phyloP scores from a whole-genome alignment of 495 filamentous ascomycete species.

The Trypethelium eluteriae region DNA sequence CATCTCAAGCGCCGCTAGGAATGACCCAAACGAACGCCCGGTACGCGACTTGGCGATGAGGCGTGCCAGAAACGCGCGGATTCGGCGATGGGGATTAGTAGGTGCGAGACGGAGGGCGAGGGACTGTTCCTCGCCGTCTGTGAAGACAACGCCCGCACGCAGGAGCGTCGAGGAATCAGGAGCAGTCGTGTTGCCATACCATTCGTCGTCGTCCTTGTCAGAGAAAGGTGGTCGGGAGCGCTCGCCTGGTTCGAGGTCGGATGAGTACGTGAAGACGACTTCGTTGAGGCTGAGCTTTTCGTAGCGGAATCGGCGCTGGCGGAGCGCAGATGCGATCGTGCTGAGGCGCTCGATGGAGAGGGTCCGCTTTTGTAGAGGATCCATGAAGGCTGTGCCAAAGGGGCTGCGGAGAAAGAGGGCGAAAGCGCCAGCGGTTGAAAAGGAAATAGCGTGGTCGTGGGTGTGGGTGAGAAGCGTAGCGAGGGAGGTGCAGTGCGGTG shows the following conservation, averaged over 20 bases:
- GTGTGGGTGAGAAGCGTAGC: conserved; percentile 44
- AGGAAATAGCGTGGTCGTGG: conserved; percentile 52
- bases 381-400: conserved; percentile 50
- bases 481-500: conserved; percentile 27
- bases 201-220: too few species aligned
- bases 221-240: not conserved
- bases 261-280: conserved; percentile 55
- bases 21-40: conserved; percentile 45
- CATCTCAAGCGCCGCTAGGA: conserved; percentile 47
- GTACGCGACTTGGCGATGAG: conserved; percentile 49
- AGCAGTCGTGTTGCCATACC: too few species aligned
- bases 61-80: conserved; percentile 54
- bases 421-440: conserved; percentile 53
- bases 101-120: conserved; percentile 47
- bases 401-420: conserved; percentile 49
- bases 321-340: conserved; percentile 55
- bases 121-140: conserved; percentile 18
- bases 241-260: not conserved
- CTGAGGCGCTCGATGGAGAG: conserved; percentile 57
- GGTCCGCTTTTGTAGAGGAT: conserved; percentile 47
- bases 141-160: conserved; percentile 36
- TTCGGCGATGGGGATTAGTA: conserved; percentile 68
- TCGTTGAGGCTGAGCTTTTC: conserved; percentile 52
- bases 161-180: conserved; percentile 18
- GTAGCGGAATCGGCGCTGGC: conserved; percentile 45